Conservation (phyloP, 306 rosid species). For the Luffa aegyptiaca region DNA sequence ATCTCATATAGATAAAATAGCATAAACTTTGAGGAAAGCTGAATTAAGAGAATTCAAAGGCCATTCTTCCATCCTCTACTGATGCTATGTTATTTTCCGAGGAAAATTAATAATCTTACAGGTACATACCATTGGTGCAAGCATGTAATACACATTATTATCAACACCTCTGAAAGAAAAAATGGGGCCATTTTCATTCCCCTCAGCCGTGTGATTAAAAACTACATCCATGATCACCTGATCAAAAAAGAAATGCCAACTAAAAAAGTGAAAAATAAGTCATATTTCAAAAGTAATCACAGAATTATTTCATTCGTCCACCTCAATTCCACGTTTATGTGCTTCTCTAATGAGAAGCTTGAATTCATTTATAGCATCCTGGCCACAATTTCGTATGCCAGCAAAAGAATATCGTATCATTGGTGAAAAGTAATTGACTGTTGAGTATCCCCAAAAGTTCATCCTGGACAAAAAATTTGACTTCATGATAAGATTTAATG, state of each 20-base stretch:
- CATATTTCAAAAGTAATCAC: not conserved
- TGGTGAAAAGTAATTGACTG: constrained; percentile 85
- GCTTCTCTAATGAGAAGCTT: constrained; percentile 83
- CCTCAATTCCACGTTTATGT: constrained; percentile 96
- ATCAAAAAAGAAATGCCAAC: constrained; percentile 16
- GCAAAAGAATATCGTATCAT: constrained; percentile 89
- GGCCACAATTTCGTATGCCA: constrained; percentile 66
- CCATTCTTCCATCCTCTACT: not conserved
- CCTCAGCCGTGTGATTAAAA: constrained; percentile 99
- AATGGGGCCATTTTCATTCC: constrained; percentile 87
- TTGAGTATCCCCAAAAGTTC: constrained; percentile 97
- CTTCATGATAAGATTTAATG: not conserved
- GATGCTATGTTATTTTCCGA: not conserved
- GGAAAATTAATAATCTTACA: not conserved
- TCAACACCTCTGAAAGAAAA: constrained; percentile 91
- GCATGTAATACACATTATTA: constrained; percentile 79
- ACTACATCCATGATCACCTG: constrained; percentile 98
- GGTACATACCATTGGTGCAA: constrained; percentile 76
- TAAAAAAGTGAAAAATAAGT: not conserved
- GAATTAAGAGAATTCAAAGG: not conserved
- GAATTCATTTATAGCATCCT: constrained; percentile 66
- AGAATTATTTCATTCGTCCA: constrained; percentile 18
- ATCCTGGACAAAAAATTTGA: constrained; percentile 39
- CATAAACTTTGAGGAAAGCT: not conserved
- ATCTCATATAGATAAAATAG: not conserved